Evolutionary conservation across 495 filamentous ascomycete species (phyloP).

Genomic region (Trichoderma asperelloides): DNA sequence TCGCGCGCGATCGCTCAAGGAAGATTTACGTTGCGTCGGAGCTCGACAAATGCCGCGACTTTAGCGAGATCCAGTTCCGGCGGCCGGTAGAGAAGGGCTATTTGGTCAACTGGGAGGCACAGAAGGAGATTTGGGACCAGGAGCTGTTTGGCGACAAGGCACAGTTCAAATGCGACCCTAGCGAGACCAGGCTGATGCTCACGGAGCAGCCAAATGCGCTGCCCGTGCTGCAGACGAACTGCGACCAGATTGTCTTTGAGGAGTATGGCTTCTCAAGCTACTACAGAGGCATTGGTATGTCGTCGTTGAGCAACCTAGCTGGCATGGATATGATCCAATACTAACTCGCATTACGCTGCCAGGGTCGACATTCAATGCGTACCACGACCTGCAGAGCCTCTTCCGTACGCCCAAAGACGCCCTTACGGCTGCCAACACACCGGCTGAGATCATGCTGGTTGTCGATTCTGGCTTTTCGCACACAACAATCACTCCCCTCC

Average conservation of each 20-base stretch:
- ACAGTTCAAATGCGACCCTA: constrained; percentile 59
- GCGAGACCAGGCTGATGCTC: constrained; percentile 71
- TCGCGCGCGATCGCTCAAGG: constrained; percentile 73
- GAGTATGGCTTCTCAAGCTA: constrained; percentile 93
- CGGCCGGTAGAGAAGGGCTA: constrained; percentile 93
- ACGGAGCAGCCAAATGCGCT: constrained; percentile 89
- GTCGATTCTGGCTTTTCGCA: constrained; percentile 91
- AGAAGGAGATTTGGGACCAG: constrained; percentile 93
- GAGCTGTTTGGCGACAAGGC: constrained; percentile 74
- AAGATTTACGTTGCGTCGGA: constrained; percentile 72
- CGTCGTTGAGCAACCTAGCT: background rate
- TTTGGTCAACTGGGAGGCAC: constrained; percentile 91
- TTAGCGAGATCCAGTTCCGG: constrained; percentile 79
- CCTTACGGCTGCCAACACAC: constrained; percentile 35
- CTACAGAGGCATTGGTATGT: constrained; percentile 60
- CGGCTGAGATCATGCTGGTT: constrained; percentile 75
- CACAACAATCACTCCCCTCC: constrained; percentile 82
- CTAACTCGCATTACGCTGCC: constrained; percentile 11
- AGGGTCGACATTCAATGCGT: constrained; percentile 65
- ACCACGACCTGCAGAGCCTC: constrained; percentile 64
- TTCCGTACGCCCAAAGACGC: constrained; percentile 41
- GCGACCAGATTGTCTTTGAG: constrained; percentile 95
- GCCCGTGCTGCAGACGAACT: constrained; percentile 70
- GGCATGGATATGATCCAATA: background rate
- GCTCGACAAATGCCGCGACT: constrained; percentile 73